Percentiles rank a stretch among this genome's conserved stretches.
Conservation (phyloP, 345 rosid species). For the Melaleuca alternifolia region DNA sequence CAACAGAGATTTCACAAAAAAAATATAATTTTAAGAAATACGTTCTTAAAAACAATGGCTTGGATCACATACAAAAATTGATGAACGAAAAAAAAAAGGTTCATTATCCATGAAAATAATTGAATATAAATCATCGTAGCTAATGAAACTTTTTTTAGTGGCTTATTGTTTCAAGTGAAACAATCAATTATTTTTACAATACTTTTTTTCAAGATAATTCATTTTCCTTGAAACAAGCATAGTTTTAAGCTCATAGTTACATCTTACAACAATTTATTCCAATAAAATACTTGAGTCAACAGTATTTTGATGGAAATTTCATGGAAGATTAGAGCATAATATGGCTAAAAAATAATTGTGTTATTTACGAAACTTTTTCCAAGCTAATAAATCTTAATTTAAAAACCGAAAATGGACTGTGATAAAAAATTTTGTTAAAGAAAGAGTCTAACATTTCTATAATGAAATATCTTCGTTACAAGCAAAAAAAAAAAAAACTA, state of each 20-base stretch:
- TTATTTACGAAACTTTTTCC: neutral
- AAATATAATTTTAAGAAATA: neutral
- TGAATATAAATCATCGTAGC: neutral
- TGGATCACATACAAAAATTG: fast-evolving
- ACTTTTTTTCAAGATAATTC: neutral
- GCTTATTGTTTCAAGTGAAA: neutral
- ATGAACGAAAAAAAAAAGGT: fast-evolving
- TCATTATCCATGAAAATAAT: fast-evolving
- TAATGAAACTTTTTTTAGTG: neutral
- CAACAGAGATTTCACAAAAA: neutral
- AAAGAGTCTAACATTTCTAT: neutral
- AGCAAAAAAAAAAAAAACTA: no score
- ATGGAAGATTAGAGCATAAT: neutral
- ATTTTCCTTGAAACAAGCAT: neutral
- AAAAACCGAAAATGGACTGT: neutral
- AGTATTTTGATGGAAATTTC: neutral
- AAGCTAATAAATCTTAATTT: neutral
- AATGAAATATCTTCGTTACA: no score
- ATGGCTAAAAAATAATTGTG: neutral
- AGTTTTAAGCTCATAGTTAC: neutral
- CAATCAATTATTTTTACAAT: neutral
- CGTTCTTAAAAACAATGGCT: neutral
- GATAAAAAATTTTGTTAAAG: neutral
- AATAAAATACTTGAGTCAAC: neutral
- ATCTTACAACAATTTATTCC: neutral